Evolutionary conservation across 176 grass and related monocot species (phyloP), one percentile per base, ranked within the genome.

Genomic region (Aegilops bicornis): DNA sequence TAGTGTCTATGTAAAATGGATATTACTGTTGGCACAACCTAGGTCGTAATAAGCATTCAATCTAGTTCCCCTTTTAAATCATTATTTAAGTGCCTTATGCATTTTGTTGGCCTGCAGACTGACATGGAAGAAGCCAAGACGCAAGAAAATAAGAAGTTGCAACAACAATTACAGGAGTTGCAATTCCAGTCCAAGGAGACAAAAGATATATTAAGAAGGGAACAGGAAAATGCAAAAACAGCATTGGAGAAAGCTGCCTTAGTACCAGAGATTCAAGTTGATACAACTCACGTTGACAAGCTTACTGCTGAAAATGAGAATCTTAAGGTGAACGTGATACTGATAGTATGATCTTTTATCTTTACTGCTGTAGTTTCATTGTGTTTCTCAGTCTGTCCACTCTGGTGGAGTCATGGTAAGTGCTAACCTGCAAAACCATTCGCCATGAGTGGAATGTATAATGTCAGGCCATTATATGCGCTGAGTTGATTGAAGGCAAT

Each of bases 61-160:
- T 74, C 62, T 73, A 73, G 7, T 79, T 73, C 73, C 27, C 2
- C 65, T 87, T 79, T 68, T 59, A n/a, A 52, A 73, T 23, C 16
- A 36, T 10, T 67, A 58, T 79, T 73, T 47, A 73, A 79, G 64
- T 79, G 47, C 33, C 67, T 69, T 68, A 40, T 81, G 50, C 64
- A 13, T 59, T 84, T 89, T 80, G 7, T 81, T 76, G 65, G 31
- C 76, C 74, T 91, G 82, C 86, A 99, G 97, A 47, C 80, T 90
- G 97, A 99, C 79, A 83, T 94, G 84, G 97, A 99, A 70, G 94
- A 94, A 90, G 79, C 94, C 66, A 99, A 96, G 90, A 83, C 90
- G 74, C 92, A 92, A 56, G 96, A 94, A 85, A 95, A 92, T 86
- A 81, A 56, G 59, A 95, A 95, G 83, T 76, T 99, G 83, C 89